Base-by-base conservation (phyloP, 2,329 filamentous ascomycete genomes). In the Cordyceps sp. region DNA sequence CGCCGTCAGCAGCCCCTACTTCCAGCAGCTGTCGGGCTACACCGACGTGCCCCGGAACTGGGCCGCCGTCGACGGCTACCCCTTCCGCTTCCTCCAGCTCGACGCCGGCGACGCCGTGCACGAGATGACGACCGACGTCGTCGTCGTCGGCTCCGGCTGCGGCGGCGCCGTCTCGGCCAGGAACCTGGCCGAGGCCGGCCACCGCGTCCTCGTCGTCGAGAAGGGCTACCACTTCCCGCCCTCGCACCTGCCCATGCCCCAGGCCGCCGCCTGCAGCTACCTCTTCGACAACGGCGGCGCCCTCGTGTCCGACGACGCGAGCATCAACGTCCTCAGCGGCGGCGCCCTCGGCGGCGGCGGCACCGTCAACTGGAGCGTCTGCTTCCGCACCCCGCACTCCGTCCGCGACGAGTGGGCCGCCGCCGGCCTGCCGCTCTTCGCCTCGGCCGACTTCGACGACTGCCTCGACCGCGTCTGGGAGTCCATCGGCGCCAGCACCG, bases 71-170 rank as follows among this genome's bases (percentile, higher is more conserved):
- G 54, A 62, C 24, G 59, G 59, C 4, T 70, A 65, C 36, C 56
- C 67, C 23, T 81, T 68, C 45, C 49, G 61, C 1, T 82, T 82
- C 42, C 45, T 78, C 29, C 73, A 80, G 45, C 60, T 78, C 40
- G 51, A 47, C 3, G 33, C 45, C 3, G 49, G 46, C 6, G 39
- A 42, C n/a, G 40, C 45, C 5, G 59, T 70, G 0, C 71, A 75
- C 39, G 62, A 64, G 4, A 57, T 92, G 25, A 72, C 84, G 33
- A 78, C 80, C 0, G 88, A 94, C 50, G 73, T 93, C 1, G 72
- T 93, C 26, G 74, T 94, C 42, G 66, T 94, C 15, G 86, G 86
- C 3, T 90, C 81, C 24, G 86, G 86, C 19, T 92, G 82, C 43
- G 86, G 86, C 39, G 85, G 81, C 26, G 82, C 67, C 9, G 84